phyloP scores from a whole-genome alignment of 1,139 yeast genomes.

The Saccharomycopsis phalli region DNA sequence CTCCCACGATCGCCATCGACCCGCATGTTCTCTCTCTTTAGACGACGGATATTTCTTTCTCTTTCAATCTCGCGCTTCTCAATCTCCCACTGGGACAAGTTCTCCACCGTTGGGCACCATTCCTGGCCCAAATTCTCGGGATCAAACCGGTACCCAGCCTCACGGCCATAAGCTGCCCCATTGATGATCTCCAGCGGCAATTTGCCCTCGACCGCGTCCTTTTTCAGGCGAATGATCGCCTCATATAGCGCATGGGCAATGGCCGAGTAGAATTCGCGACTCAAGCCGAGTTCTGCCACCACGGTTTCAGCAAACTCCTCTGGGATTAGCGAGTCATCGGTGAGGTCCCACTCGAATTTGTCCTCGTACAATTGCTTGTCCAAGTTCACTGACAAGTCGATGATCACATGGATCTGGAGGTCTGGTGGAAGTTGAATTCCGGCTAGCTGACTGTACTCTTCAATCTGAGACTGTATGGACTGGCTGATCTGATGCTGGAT shows the following conservation, averaged over 20 bases:
- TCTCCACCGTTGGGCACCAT: conserved; percentile 88
- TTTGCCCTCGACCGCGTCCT: conserved; percentile 79
- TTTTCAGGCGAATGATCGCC: conserved; percentile 61
- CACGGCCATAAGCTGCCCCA: conserved; percentile 48
- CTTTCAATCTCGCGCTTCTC: conserved; percentile 93
- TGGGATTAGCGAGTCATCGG: conserved; percentile 59
- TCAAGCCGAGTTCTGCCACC: conserved; percentile 75
- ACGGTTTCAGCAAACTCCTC: conserved; percentile 76
- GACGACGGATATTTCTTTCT: conserved; percentile 81
- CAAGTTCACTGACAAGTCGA: conserved; percentile 74
- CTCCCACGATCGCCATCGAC: conserved; percentile 41
- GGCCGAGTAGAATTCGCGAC: conserved; percentile 83
- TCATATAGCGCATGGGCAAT: conserved; percentile 86
- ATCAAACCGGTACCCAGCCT: conserved; percentile 60
- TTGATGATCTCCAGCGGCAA: conserved; percentile 49
- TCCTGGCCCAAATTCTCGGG: conserved; percentile 55
- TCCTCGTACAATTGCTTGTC: conserved; percentile 84
- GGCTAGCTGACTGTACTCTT: conserved; percentile 60
- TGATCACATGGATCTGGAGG: conserved; percentile 63
- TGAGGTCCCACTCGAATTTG: conserved; percentile 89
- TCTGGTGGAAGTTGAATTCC: conserved; percentile 57
- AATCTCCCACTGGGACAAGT: conserved; percentile 83
- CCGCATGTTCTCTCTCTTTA: conserved; percentile 82
- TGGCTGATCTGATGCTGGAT: conserved; percentile 59
- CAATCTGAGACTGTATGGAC: conserved; percentile 71